Percentiles rank a stretch among this genome's conserved stretches.
phyloP scores from a whole-genome alignment of 352 stramenopile genomes.

The Plasmopara muralis region DNA sequence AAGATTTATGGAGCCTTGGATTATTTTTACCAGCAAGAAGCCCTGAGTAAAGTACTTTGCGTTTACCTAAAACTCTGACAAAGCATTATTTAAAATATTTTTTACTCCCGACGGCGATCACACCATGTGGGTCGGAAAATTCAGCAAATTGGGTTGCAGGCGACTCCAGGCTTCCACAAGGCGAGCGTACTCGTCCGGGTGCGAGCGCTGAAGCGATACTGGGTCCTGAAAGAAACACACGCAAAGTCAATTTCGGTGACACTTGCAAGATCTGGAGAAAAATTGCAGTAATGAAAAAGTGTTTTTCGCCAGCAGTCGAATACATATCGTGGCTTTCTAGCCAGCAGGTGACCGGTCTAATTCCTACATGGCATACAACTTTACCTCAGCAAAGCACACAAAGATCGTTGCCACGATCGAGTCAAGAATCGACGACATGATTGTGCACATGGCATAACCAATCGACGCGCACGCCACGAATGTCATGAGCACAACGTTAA shows the following conservation, averaged over 20 bases:
- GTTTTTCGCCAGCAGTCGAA: not conserved
- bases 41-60: too few species aligned
- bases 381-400: constrained; percentile 82
- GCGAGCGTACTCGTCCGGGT: constrained; percentile 65
- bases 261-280: not conserved
- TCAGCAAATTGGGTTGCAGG: constrained; percentile 67
- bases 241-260: constrained; percentile 7
- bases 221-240: constrained; percentile 39
- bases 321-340: constrained; percentile 7
- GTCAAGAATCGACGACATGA: constrained; percentile 79
- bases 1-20: too few species aligned
- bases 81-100: not conserved
- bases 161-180: constrained; percentile 63
- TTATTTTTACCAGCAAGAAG: too few species aligned
- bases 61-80: not conserved
- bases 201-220: constrained; percentile 53
- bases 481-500: constrained; percentile 73
- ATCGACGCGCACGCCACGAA: constrained; percentile 69
- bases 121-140: constrained; percentile 29
- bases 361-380: constrained; percentile 12
- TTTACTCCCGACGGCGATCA: constrained; percentile 9
- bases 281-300: constrained; percentile 6
- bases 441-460: constrained; percentile 80
- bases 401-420: constrained; percentile 83
- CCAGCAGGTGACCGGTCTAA: constrained; percentile 1